Conservation (phyloP, 2,329 filamentous ascomycete species). For the Nannizziopsis barbatae region DNA sequence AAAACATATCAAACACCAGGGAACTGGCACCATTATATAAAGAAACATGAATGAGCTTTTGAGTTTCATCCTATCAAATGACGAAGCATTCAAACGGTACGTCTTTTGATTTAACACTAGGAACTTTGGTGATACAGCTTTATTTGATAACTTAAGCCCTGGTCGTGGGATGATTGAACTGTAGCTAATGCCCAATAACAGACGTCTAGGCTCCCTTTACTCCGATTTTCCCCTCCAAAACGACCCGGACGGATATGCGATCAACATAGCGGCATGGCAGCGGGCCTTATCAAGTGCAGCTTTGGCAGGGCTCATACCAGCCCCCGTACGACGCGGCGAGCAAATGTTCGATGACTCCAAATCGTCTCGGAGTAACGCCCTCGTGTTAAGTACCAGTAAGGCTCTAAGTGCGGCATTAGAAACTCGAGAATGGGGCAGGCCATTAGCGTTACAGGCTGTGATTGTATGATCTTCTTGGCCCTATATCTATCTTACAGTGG, state of each 20-base stretch:
- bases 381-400: conserved; percentile 46
- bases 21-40: background rate
- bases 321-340: conserved; percentile 21
- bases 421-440: conserved; percentile 65
- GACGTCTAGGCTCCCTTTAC: conserved; percentile 70
- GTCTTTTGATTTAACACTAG: background rate
- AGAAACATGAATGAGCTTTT: conserved; percentile 48
- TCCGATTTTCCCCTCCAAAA: conserved; percentile 72
- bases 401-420: conserved; percentile 60
- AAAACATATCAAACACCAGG: background rate
- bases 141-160: background rate
- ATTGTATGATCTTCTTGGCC: conserved; percentile 38
- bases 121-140: too few relatives aligned
- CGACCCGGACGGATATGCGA: conserved; percentile 75
- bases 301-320: conserved; percentile 49
- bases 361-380: conserved; percentile 34
- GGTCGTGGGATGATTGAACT: too few relatives aligned
- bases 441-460: conserved; percentile 67
- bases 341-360: conserved; percentile 5
- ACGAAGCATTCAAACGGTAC: conserved; percentile 45
- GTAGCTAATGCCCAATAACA: background rate
- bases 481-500: background rate
- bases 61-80: conserved; percentile 51
- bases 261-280: conserved; percentile 71
- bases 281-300: conserved; percentile 60